A percentile compares a stretch with the other conserved stretches of the same genome.
Evolutionary conservation across 2,329 filamentous ascomycete genomes (phyloP).

Genomic region (Claviceps capensis): DNA sequence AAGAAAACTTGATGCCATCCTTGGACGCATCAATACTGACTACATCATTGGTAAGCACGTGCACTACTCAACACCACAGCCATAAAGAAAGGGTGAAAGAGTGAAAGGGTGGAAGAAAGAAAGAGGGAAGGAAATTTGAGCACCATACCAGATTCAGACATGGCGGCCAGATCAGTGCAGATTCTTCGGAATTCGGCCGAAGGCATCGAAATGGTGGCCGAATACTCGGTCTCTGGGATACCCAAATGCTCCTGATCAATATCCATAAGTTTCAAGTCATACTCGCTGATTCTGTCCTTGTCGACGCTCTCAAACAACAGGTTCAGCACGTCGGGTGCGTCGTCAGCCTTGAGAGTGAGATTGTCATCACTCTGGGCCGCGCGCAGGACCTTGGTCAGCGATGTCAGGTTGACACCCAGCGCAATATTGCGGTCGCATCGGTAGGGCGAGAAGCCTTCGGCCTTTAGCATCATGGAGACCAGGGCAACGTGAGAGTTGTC

Average conservation of each 20-base stretch:
- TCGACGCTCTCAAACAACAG: constrained; percentile 84
- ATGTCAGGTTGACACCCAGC: constrained; percentile 91
- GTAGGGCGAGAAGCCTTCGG: constrained; percentile 86
- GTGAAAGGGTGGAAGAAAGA: background rate
- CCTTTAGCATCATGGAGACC: constrained; percentile 96
- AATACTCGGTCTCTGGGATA: constrained; percentile 98
- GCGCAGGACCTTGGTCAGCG: constrained; percentile 92
- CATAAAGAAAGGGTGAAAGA: background rate
- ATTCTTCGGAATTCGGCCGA: constrained; percentile 86
- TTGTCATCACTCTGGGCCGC: constrained; percentile 90
- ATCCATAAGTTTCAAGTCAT: constrained; percentile 99
- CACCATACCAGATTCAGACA: constrained; percentile 79
- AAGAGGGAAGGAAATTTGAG: background rate
- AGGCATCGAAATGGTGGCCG: constrained; percentile 81
- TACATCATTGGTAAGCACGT: constrained; percentile 20
- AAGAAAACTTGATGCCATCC: constrained; percentile 92
- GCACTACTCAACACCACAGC: background rate
- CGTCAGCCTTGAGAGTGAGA: constrained; percentile 92
- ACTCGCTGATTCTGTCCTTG: constrained; percentile 89
- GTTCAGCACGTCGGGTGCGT: constrained; percentile 90
- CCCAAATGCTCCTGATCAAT: constrained; percentile 99
- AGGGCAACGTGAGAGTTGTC: constrained; percentile 99
- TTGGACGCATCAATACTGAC: constrained; percentile 94
- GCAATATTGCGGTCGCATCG: constrained; percentile 98
- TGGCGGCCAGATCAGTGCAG: constrained; percentile 76